Conservation (phyloP, 164 flowering plant genomes). For the Magnolia sinica region DNA sequence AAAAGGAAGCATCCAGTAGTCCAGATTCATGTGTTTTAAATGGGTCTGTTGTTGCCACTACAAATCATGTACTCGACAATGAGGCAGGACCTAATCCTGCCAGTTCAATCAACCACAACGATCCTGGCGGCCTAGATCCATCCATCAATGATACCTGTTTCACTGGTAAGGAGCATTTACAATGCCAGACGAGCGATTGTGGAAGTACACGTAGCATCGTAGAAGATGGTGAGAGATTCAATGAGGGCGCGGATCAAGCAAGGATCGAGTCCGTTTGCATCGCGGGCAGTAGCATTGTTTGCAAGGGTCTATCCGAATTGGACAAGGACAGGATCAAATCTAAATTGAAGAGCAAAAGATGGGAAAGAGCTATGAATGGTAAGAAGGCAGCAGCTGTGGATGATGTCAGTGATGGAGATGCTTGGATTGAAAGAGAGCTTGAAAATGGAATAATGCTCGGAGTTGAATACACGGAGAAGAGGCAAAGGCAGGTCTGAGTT, state of each 20-base stretch:
- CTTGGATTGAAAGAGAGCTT: conserved; percentile 50
- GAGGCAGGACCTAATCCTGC: not conserved
- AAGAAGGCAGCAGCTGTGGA: conserved; percentile 9
- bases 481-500: conserved; percentile 16
- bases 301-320: conserved; percentile 15
- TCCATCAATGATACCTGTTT: not conserved
- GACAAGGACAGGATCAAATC: conserved; percentile 35
- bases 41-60: conserved; percentile 11
- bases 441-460: conserved; percentile 40
- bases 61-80: conserved; percentile 7
- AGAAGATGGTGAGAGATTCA: conserved; percentile 34
- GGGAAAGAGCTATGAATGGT: conserved; percentile 11
- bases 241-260: conserved; percentile 19
- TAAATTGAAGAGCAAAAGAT: conserved; percentile 32
- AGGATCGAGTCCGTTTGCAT: conserved; percentile 11
- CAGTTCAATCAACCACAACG: not conserved
- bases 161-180: conserved; percentile 14
- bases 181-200: conserved; percentile 30
- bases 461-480: conserved; percentile 23
- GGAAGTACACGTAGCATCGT: conserved; percentile 36
- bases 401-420: conserved; percentile 26
- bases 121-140: conserved; percentile 7
- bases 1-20: conserved; percentile 16
- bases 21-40: conserved; percentile 18
- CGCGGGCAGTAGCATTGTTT: conserved; percentile 13